These are phyloP conservation scores for Phoma herbarum DNA, from an alignment of 2,329 filamentous ascomycete species.

Conservation along the genomic window DNA sequence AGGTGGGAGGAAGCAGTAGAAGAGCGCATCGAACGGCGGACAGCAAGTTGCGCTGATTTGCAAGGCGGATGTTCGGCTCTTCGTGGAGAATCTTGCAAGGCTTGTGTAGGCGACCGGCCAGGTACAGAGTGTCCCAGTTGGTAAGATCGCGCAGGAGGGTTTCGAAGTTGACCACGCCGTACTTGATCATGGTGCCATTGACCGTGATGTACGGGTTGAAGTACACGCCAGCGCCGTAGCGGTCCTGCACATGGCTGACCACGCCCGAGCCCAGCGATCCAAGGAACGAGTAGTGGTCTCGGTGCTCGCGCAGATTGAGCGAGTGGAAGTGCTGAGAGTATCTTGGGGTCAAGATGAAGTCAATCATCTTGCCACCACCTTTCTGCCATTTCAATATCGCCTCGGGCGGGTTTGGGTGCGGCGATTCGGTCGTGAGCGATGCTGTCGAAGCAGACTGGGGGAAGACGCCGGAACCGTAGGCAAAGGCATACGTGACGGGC, in stretches of 20 bases:
- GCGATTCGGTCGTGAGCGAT: constrained; percentile 64
- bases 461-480: constrained; percentile 97
- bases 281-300: constrained; percentile 89
- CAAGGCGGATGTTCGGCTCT: constrained; percentile 87
- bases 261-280: constrained; percentile 84
- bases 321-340: constrained; percentile 98
- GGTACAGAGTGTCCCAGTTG: constrained; percentile 92
- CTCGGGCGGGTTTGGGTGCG: constrained; percentile 83
- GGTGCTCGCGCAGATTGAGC: constrained; percentile 86
- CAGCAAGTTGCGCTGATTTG: constrained; percentile 94
- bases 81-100: constrained; percentile 97
- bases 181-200: constrained; percentile 96
- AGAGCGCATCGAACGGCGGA: constrained; percentile 90
- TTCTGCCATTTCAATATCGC: constrained; percentile 86
- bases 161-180: constrained; percentile 93
- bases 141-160: constrained; percentile 86
- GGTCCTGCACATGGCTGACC: constrained; percentile 86
- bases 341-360: constrained; percentile 96
- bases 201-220: constrained; percentile 96
- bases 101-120: constrained; percentile 96
- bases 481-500: constrained; percentile 95
- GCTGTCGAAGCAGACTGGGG: constrained; percentile 70
- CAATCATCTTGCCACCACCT: constrained; percentile 93
- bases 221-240: constrained; percentile 91
- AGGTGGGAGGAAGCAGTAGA: constrained; percentile 81